Evolutionary conservation across 2,329 filamentous ascomycete species (phyloP), one percentile per base, ranked within the genome.

Genomic region (Alternaria metachromatica): DNA sequence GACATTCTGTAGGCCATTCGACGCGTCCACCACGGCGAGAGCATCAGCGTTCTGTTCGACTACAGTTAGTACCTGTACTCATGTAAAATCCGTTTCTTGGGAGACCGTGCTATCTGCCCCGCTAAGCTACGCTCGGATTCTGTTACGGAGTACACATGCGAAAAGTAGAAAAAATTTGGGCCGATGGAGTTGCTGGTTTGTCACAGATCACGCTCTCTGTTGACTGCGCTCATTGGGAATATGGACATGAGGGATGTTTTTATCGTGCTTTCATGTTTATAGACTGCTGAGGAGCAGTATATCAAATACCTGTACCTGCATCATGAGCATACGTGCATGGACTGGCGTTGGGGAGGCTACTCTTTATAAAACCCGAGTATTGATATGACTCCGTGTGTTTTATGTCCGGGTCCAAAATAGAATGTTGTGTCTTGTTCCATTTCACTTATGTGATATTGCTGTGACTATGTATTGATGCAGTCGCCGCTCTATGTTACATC

Each of bases 1-100:
- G 2, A 55, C 49, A 23, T 41, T 18, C 61, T 11, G 11, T 2
- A 89, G 88, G 89, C 96, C 55, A 97, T 98, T 72, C 92, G 96
- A 67, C 89, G 96, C 67, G 95, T 98, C 63, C 96, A 99, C 82
- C 94, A 98, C 80, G 96, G 96, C 75, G 96, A 99, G 84, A 97
- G 93, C 76, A 97, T 99, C 82, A 97, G 94, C 79, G 93, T 96
- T 65, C 87, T 99, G 55, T 99, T 99, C 82, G 91, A 94, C 78
- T 91, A 93, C 81, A 91, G 93, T 78, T 94, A 76, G 72, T 74
- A 62, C 53, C 70, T 74, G 66, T 66, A 54, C 45, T 62, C 54
- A 51, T 59, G 21, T 20, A 60, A 7, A 11, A 44, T 60, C 44
- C 12, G 44, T 25, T 51, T 55, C 44, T 30, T 28, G 12, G 21